Conservation (phyloP, 345 rosid genomes). For the Rhodamnia rubescens region DNA sequence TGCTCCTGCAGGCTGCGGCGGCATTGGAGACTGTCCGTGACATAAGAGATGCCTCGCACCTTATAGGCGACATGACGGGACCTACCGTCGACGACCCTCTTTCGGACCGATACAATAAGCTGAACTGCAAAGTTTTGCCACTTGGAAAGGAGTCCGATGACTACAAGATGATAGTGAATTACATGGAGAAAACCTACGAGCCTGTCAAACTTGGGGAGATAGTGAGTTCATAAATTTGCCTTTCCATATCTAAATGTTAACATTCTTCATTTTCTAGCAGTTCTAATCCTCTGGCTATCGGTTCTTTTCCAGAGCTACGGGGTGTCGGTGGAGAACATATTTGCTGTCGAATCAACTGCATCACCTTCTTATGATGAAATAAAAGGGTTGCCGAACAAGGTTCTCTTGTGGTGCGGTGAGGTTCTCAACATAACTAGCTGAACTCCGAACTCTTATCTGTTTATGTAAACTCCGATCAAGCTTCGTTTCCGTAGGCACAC, state of each 20-base stretch:
- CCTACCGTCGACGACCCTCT: slow-evolving; percentile 65
- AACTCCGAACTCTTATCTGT: background rate
- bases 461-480: background rate
- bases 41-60: slow-evolving; percentile 56
- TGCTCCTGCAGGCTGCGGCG: slow-evolving; percentile 39
- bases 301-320: slow-evolving; percentile 41
- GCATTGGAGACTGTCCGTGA: slow-evolving; percentile 56
- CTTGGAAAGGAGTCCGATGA: slow-evolving; percentile 55
- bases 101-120: slow-evolving; percentile 38
- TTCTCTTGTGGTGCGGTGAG: slow-evolving; percentile 82
- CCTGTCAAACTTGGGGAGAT: slow-evolving; percentile 61
- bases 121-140: slow-evolving; percentile 47
- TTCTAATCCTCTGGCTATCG: background rate
- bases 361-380: slow-evolving; percentile 55
- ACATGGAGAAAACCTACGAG: slow-evolving; percentile 59
- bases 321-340: slow-evolving; percentile 48
- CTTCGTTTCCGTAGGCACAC: slow-evolving; percentile 20
- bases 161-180: slow-evolving; percentile 63
- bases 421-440: background rate
- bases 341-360: slow-evolving; percentile 39
- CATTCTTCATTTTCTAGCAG: background rate
- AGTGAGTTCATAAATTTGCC: slow-evolving; percentile 16
- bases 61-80: slow-evolving; percentile 59
- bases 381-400: slow-evolving; percentile 51
- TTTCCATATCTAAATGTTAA: background rate